Percentiles rank a stretch among this genome's conserved stretches.
Evolutionary conservation across 169 alveolate genomes (phyloP).

Genomic region (Cryptosporidium xiaoi): DNA sequence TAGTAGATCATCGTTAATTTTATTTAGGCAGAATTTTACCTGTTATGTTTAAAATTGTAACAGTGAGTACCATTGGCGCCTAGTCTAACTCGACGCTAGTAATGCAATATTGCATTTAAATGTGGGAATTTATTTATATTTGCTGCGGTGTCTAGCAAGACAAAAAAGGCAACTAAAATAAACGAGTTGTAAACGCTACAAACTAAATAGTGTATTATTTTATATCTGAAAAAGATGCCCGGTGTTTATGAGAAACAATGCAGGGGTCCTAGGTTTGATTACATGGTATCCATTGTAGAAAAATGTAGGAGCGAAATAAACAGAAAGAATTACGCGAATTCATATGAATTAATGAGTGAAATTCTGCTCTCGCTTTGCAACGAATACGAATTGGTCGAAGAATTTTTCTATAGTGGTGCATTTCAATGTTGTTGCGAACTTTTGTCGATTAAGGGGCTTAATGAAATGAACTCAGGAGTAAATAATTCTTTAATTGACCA

Average conservation of each 20-base stretch:
- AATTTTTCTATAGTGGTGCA: conserved; percentile 73
- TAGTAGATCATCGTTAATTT: too few species aligned
- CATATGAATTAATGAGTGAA: conserved; percentile 36
- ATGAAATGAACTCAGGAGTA: conserved; percentile 17
- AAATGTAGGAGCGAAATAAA: conserved; percentile 13
- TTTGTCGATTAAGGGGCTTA: conserved; percentile 31
- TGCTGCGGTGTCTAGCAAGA: conserved; percentile 54
- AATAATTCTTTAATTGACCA: conserved; percentile 12
- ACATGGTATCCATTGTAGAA: conserved; percentile 56
- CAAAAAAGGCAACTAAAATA: neutral
- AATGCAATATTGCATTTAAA: neutral
- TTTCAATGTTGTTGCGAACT: conserved; percentile 68
- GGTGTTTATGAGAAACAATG: conserved; percentile 73
- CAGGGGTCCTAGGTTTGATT: conserved; percentile 71
- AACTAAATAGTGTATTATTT: neutral
- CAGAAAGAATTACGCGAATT: conserved; percentile 1
- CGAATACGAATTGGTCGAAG: conserved; percentile 47
- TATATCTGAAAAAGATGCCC: conserved; percentile 20
- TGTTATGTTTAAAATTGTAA: too few species aligned
- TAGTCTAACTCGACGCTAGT: neutral
- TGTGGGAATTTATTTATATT: conserved; percentile 5
- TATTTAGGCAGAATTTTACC: too few species aligned
- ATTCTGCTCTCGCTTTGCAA: conserved; percentile 34
- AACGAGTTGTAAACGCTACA: neutral
- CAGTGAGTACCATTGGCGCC: neutral